A percentile compares a stretch with the other conserved stretches of the same genome.
Conservation (phyloP, 2,329 filamentous ascomycete species). For the Penicillium sp. region DNA sequence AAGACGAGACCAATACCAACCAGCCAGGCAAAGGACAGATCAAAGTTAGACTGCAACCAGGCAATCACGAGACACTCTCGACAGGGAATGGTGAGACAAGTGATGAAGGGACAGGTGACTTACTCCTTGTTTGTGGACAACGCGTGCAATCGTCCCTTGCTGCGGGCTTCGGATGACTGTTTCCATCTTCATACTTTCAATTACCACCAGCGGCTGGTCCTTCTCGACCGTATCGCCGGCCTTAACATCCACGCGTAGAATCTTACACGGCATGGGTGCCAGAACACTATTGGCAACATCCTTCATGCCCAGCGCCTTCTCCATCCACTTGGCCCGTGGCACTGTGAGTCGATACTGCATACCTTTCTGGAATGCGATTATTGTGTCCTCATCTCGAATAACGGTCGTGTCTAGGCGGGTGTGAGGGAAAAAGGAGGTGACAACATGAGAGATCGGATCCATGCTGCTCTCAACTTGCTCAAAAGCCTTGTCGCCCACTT, state of each 20-base stretch:
- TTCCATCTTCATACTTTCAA: conserved; percentile 91
- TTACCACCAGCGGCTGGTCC: conserved; percentile 86
- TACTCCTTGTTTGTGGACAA: conserved; percentile 76
- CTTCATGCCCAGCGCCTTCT: conserved; percentile 82
- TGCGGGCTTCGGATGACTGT: conserved; percentile 80
- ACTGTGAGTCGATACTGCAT: conserved; percentile 61
- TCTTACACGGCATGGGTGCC: conserved; percentile 97
- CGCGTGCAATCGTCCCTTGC: conserved; percentile 69
- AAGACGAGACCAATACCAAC: not conserved
- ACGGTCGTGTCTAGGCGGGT: conserved; percentile 81
- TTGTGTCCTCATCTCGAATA: conserved; percentile 54
- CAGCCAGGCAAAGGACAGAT: not conserved
- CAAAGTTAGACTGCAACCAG: not conserved
- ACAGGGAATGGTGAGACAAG: conserved; percentile 11
- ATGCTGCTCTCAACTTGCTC: conserved; percentile 54
- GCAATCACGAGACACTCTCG: not conserved
- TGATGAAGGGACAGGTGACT: conserved; percentile 39
- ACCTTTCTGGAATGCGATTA: conserved; percentile 78
- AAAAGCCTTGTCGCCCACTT: conserved; percentile 45
- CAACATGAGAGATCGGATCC: conserved; percentile 49
- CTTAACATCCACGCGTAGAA: conserved; percentile 83
- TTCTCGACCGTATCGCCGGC: conserved; percentile 83
- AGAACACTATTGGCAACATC: conserved; percentile 80
- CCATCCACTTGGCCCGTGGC: conserved; percentile 74
- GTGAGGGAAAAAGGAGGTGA: conserved; percentile 79